Base-by-base conservation (phyloP, 2,329 filamentous ascomycete genomes). In the Ampelomyces quisqualis region DNA sequence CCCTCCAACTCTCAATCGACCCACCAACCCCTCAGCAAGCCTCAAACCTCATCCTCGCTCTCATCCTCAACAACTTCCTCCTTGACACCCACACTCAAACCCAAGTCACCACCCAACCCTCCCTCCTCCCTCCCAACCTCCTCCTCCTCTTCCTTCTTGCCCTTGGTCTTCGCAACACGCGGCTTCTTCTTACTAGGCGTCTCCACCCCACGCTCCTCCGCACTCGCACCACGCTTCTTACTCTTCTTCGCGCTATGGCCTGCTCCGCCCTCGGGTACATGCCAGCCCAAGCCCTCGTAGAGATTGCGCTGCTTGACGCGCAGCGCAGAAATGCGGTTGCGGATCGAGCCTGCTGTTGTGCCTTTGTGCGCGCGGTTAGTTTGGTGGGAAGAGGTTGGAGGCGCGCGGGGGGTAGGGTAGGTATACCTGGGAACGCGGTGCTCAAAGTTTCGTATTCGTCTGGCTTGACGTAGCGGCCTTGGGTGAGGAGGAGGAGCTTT, bases 401-500 rank as follows among this genome's bases (percentile, higher is more conserved):
- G 15, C 19, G 2, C n/a, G 8, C 10, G 9, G 11, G 21, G n/a
- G 11, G 22, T 14, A 9, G 23, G 23, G 23, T 17, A 10, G 2
- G 39, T 35, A 7, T 24, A 53, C 54, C 56, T 3, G 44, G 34
- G 34, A 62, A 56, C 7, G 34, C 50, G 1, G n/a, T 19, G 14
- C 36, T 17, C n/a, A 60, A 23, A 1, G 43, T 13, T 5, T 52
- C 43, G 31, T 43, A 55, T 27, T 60, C 58, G 2, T 45, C 40
- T 3, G 40, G 27, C 2, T 36, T 34, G 31, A 57, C 22, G 35
- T 47, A 39, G 34, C 50, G 49, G 36, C 47, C 44, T 35, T 45
- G 38, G 3, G 33, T 57, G 7, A 62, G 32, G 40, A 61, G 34
- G 43, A 59, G 31, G 40, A 58, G 40, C 59, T 67, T 5, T n/a